Evolutionary conservation across 306 rosid species (phyloP).

Genomic region (Argentina anserina): DNA sequence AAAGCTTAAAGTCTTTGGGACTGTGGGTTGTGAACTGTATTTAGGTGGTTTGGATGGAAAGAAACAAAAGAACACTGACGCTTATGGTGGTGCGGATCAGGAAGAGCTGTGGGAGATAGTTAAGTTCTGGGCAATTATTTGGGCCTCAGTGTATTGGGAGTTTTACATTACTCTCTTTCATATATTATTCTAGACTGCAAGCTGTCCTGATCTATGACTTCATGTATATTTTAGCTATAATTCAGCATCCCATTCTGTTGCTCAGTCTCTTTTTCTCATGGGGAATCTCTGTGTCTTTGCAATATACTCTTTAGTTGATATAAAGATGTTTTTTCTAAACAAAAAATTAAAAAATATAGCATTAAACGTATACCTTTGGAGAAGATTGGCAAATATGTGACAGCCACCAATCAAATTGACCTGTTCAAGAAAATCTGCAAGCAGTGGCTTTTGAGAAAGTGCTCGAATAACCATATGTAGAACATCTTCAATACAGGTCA

Average conservation of each 20-base stretch:
- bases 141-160: not conserved
- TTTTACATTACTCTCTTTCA: not conserved
- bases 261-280: not conserved
- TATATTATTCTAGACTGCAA: no score
- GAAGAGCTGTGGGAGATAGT: not conserved
- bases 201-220: not conserved
- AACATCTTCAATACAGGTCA: conserved; percentile 92
- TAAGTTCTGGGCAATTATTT: not conserved
- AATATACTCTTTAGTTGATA: not conserved
- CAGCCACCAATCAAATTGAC: conserved; percentile 71
- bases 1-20: not conserved
- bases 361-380: conserved; percentile 61
- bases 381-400: conserved; percentile 90
- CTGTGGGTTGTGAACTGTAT: not conserved
- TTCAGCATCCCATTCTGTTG: not conserved
- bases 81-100: not conserved
- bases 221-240: not conserved
- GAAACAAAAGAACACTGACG: not conserved
- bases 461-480: conserved; percentile 93
- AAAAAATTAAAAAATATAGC: not conserved
- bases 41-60: not conserved
- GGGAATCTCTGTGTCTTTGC: not conserved
- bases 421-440: conserved; percentile 87
- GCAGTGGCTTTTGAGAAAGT: conserved; percentile 71
- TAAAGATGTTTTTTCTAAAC: no score